Conservation (phyloP, 192 early-diverging fungal genomes). For the Coemansia sp. region DNA sequence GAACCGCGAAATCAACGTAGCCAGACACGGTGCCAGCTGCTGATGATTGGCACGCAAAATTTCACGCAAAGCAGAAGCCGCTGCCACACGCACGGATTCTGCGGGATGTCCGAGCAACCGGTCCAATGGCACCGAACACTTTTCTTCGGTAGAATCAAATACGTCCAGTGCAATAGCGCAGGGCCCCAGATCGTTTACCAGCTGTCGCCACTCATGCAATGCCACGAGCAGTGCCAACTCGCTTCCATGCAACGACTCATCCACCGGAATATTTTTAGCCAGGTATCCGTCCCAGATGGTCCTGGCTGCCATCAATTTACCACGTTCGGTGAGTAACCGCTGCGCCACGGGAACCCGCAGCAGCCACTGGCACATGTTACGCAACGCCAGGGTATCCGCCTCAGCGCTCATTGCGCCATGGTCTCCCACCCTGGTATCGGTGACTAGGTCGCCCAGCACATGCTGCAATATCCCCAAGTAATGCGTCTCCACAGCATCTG, state of each 20-base stretch:
- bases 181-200: constrained; percentile 75
- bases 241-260: constrained; percentile 14
- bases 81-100: constrained; percentile 69
- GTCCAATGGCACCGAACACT: constrained; percentile 62
- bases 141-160: background rate
- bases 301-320: constrained; percentile 18
- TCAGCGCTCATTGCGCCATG: constrained; percentile 46
- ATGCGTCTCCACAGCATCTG: constrained; percentile 69
- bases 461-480: constrained; percentile 71
- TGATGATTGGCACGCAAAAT: constrained; percentile 65
- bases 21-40: constrained; percentile 63
- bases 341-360: constrained; percentile 52
- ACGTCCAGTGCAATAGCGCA: background rate
- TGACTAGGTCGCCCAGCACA: constrained; percentile 62
- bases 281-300: constrained; percentile 32
- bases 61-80: constrained; percentile 69
- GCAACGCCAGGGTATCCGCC: constrained; percentile 65
- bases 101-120: constrained; percentile 67
- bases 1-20: constrained; percentile 63
- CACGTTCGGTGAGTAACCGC: constrained; percentile 13
- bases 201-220: constrained; percentile 68
- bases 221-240: constrained; percentile 69
- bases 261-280: background rate
- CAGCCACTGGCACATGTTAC: constrained; percentile 71
- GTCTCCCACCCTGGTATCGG: constrained; percentile 25